phyloP scores from a whole-genome alignment of 768 basidiomycete species.

The Sarcodon aspratus region DNA sequence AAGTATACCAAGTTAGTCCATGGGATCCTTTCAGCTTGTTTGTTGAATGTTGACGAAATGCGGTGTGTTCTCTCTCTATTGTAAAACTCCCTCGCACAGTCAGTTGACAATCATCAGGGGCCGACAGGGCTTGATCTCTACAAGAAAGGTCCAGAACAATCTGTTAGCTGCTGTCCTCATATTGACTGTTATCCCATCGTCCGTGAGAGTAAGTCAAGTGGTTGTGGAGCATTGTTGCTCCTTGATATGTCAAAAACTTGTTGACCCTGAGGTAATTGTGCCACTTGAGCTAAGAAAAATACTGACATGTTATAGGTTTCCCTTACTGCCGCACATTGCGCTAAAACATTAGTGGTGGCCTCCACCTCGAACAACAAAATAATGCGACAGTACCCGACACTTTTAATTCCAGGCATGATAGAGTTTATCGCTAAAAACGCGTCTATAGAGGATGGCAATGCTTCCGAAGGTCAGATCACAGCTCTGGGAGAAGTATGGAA shows the following conservation, averaged over 20 bases:
- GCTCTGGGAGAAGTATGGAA: conserved; percentile 77
- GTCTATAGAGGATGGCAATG: conserved; percentile 44
- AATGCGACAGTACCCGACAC: conserved; percentile 58
- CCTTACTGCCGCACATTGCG: conserved; percentile 83
- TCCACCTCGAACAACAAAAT: conserved; percentile 53
- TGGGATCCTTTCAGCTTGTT: conserved; percentile 74
- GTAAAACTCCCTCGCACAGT: not conserved
- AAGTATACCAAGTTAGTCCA: conserved; percentile 56
- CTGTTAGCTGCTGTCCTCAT: conserved; percentile 78
- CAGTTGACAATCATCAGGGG: conserved; percentile 35
- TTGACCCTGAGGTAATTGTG: conserved; percentile 54
- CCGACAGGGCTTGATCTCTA: conserved; percentile 63
- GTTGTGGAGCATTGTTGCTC: conserved; percentile 81
- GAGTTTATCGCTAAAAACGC: conserved; percentile 66
- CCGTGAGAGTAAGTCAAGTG: conserved; percentile 55
- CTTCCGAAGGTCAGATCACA: conserved; percentile 44
- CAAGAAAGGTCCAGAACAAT: conserved; percentile 85
- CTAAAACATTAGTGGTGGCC: conserved; percentile 71
- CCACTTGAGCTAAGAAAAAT: not conserved
- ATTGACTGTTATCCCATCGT: conserved; percentile 64
- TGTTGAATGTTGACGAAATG: conserved; percentile 86
- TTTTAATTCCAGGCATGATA: conserved; percentile 75
- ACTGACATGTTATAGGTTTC: conserved; percentile 37
- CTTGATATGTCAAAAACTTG: conserved; percentile 70
- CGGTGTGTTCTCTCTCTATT: conserved; percentile 35